Evolutionary conservation across 352 stramenopile species (phyloP).

Genomic region (Phytophthora pseudosyringae): DNA sequence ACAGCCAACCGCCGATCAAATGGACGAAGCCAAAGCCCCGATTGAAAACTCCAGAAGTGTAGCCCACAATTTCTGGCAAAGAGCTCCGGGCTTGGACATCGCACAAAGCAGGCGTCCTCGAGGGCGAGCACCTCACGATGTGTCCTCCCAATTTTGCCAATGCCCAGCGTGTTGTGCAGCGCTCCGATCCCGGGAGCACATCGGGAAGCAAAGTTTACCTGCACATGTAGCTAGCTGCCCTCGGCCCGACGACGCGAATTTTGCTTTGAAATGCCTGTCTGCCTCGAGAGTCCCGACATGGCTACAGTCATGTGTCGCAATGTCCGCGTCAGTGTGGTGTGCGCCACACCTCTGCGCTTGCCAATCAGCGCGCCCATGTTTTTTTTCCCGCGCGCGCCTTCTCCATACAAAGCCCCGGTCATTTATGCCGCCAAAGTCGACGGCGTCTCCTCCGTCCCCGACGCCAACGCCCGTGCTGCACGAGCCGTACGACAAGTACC

Average conservation of each 20-base stretch:
- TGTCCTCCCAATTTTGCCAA: no score
- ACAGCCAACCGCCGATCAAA: no score
- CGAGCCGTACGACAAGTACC: conserved; percentile 54
- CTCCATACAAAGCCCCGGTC: conserved; percentile 1
- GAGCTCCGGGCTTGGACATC: no score
- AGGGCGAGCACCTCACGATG: no score
- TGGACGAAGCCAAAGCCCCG: no score
- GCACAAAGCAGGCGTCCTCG: no score
- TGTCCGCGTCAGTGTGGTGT: conserved; percentile 3
- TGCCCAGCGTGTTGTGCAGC: no score
- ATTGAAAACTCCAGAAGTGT: no score
- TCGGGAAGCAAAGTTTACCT: conserved; percentile 2
- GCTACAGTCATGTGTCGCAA: conserved; percentile 2
- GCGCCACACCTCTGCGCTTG: not conserved
- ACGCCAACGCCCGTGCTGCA: conserved; percentile 22
- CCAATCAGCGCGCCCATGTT: conserved; percentile 1
- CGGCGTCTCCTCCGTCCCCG: conserved; percentile 3
- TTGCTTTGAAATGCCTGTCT: no score
- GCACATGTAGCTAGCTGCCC: not conserved
- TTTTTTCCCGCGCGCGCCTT: conserved; percentile 20
- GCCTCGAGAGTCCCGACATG: not conserved
- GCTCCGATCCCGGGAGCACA: not conserved
- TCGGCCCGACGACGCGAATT: conserved; percentile 5
- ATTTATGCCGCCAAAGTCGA: conserved; percentile 29
- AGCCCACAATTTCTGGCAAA: no score